These are phyloP conservation scores for Apophysomyces elegans DNA, from an alignment of 371 early-diverging fungal species.

Conservation along the genomic window DNA sequence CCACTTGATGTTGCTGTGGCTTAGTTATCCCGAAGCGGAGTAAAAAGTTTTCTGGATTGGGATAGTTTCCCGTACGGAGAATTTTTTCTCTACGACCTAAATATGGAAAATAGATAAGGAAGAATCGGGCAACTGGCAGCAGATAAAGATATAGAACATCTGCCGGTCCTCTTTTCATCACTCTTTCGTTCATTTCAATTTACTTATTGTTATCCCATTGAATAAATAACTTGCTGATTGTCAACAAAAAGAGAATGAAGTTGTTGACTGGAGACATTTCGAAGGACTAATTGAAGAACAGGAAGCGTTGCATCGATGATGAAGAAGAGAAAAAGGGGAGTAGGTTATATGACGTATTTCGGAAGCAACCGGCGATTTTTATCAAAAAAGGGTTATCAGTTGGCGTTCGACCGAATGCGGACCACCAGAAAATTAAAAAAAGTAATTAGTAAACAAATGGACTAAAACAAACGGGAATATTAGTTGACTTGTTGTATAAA, in stretches of 20 bases:
- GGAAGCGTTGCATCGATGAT: neutral
- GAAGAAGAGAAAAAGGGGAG: neutral
- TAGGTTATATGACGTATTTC: constrained; percentile 9
- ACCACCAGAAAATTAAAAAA: neutral
- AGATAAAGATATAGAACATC: neutral
- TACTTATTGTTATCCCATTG: too few relatives aligned
- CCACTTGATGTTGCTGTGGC: neutral
- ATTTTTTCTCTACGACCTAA: neutral
- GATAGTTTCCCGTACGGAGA: neutral
- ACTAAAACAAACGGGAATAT: neutral
- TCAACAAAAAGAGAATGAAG: too few relatives aligned
- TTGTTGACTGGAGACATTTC: too few relatives aligned
- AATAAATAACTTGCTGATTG: too few relatives aligned
- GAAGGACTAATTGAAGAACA: neutral
- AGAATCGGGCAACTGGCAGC: neutral
- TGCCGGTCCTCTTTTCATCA: too few relatives aligned
- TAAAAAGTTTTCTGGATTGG: neutral
- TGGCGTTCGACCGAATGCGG: constrained; percentile 7
- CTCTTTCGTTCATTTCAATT: too few relatives aligned
- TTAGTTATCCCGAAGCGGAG: too few relatives aligned
- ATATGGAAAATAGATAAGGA: constrained; percentile 5
- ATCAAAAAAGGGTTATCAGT: constrained; percentile 11
- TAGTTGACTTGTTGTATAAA: neutral
- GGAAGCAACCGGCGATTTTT: constrained; percentile 7
- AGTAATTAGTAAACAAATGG: neutral